Evolutionary conservation across 768 basidiomycete species (phyloP).

Genomic region (Russula sp.): DNA sequence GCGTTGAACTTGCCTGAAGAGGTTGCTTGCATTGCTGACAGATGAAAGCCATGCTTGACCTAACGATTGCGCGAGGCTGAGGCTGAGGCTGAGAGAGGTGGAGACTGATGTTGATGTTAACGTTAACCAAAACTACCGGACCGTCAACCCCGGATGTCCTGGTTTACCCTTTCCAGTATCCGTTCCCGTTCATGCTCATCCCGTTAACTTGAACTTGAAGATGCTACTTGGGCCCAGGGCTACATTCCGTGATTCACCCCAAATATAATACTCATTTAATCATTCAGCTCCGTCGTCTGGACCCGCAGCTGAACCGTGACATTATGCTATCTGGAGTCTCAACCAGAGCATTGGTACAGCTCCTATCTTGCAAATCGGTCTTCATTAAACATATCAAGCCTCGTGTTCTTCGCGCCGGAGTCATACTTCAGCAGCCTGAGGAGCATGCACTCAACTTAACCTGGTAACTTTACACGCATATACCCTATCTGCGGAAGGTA

Average conservation of each 20-base stretch:
- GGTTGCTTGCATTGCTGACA: slow-evolving; percentile 93
- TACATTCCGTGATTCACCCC: neutral
- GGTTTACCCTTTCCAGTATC: too few species aligned
- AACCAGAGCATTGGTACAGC: neutral
- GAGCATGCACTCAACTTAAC: neutral
- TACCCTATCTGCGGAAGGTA: neutral
- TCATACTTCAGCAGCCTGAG: slow-evolving; percentile 4
- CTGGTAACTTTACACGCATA: neutral
- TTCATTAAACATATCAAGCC: slow-evolving; percentile 4
- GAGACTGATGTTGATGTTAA: too few species aligned
- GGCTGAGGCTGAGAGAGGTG: too few species aligned
- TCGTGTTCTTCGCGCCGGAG: slow-evolving; percentile 18
- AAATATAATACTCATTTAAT: too few species aligned
- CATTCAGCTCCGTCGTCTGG: neutral
- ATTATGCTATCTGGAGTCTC: neutral
- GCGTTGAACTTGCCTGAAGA: slow-evolving; percentile 51
- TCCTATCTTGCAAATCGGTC: slow-evolving; percentile 8
- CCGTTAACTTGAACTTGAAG: too few species aligned
- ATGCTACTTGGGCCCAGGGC: slow-evolving; percentile 5
- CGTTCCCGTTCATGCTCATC: too few species aligned
- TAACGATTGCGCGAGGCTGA: neutral
- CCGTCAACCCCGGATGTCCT: neutral
- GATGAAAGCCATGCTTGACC: slow-evolving; percentile 42
- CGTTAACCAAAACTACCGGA: neutral
- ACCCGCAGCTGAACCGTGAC: neutral